Base-by-base conservation (phyloP, 2,329 filamentous ascomycete genomes). In the Penicillium sclerotigenum region DNA sequence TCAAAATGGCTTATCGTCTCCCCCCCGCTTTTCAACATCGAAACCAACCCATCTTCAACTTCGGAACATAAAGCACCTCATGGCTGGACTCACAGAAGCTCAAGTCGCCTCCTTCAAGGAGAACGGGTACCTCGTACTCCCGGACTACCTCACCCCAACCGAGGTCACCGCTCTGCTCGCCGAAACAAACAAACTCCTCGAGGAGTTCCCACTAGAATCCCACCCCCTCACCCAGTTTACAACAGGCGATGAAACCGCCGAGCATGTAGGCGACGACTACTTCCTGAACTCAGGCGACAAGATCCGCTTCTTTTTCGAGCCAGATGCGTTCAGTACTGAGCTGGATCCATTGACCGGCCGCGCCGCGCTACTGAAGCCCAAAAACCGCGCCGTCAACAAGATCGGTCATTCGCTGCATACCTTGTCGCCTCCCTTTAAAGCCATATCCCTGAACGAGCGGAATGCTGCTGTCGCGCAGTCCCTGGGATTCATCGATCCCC, bases 191-290 rank as follows among this genome's bases (percentile, higher is more conserved):
- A 77, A 78, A 33, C 82, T 97, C 60, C 88, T 97, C 47, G 78
- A 85, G 52, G 80, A 82, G 59, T 92, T 99, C 76, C 82, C 86
- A 36, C 81, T 97, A n/a, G 80, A 84, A 34, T 83, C 88, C 56
- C 94, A 97, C 75, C 93, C 94, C 1, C 87, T 97, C 81, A 97
- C 94, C 9, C 88, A 87, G 70, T 99, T 99, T 82, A 89, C 88
- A 29, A 97, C 93, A 0, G 92, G 92, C 64, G 87, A 86, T 66
- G 77, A 81, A 70, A 75, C 76, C 43, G 73, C 71, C 43, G 83
- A 87, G n/a, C 93, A 97, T 76, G 89, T 97, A 11, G 92, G 93
- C 59, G 94, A 97, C 77, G 86, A 89, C 70, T 99, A 99, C 81
- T 97, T 99, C 77, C 84, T 97, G 3, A 82, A 81, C 1, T 94